Evolutionary conservation across 2,329 filamentous ascomycete species (phyloP).

Genomic region (Sordariomycetes sp.): DNA sequence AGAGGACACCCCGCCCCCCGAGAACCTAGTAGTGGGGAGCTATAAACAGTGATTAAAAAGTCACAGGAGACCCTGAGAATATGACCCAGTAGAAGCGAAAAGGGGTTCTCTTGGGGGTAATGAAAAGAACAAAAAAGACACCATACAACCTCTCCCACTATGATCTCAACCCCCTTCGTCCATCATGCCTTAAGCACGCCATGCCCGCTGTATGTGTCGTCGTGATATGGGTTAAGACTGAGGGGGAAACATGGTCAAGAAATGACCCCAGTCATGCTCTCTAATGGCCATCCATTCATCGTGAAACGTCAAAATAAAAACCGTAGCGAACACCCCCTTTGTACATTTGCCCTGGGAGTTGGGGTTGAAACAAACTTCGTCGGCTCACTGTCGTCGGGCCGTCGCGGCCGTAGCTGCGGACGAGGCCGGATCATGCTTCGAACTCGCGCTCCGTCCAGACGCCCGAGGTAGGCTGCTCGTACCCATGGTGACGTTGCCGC

Average conservation of each 20-base stretch:
- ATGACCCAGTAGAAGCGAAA: not conserved
- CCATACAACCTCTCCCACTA: not conserved
- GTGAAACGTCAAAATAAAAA: constrained; percentile 5
- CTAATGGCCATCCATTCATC: not conserved
- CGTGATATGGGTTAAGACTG: not conserved
- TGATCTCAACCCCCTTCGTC: not conserved
- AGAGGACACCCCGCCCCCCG: not conserved
- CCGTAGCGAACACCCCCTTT: not conserved
- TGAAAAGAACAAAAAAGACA: not conserved
- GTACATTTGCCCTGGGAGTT: not conserved
- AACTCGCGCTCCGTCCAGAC: constrained; percentile 44
- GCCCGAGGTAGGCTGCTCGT: constrained; percentile 46
- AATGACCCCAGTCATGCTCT: not conserved
- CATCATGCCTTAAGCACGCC: not conserved
- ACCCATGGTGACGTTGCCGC: constrained; percentile 21
- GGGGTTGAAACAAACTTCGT: not conserved
- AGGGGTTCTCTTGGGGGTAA: not conserved
- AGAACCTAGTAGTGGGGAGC: too few relatives aligned
- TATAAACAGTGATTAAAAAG: not conserved
- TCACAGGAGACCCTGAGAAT: not conserved
- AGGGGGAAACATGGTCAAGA: not conserved
- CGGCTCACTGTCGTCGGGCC: constrained; percentile 1
- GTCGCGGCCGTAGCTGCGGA: constrained; percentile 44
- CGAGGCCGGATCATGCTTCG: constrained; percentile 47
- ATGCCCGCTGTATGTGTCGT: not conserved